Conservation (phyloP, 1,139 yeast genomes). For the Kurtzmaniella quercitrusa region DNA sequence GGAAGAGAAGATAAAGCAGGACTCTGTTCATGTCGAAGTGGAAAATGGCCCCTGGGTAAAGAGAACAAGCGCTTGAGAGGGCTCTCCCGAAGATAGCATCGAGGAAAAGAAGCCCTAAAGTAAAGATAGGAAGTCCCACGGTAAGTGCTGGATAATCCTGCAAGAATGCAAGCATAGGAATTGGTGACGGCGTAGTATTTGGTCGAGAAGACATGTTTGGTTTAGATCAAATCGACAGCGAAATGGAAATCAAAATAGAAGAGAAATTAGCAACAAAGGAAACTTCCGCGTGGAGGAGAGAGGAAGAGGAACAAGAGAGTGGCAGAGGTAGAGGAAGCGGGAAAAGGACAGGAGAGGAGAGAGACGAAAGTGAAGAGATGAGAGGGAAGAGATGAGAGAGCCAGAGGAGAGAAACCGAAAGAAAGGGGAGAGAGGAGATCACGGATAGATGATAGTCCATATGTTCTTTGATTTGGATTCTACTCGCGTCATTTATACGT, state of each 20-base stretch:
- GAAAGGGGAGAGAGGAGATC: no score
- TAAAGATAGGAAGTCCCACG: slow-evolving; percentile 58
- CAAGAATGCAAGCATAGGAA: slow-evolving; percentile 2
- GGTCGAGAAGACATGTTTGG: slow-evolving; percentile 1
- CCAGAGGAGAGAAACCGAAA: no score
- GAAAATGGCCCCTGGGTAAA: slow-evolving; percentile 57
- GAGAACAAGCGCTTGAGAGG: slow-evolving; percentile 22
- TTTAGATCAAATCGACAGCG: not conserved
- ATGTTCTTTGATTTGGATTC: no score
- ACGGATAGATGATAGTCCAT: no score
- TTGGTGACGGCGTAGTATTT: slow-evolving; percentile 2
- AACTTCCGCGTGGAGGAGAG: not conserved
- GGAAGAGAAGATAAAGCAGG: slow-evolving; percentile 75
- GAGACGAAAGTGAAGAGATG: no score
- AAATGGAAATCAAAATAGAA: not conserved
- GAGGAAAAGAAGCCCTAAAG: slow-evolving; percentile 33
- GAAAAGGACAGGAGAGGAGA: no score
- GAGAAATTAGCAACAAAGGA: not conserved
- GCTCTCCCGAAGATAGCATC: slow-evolving; percentile 19
- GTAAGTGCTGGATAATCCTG: slow-evolving; percentile 56
- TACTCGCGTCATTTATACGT: no score
- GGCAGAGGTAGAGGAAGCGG: no score
- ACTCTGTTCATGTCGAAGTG: slow-evolving; percentile 57
- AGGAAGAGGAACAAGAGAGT: no score
- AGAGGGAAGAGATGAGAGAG: no score